Conservation (phyloP, 352 stramenopile species). For the Globisporangium megalacanthum region DNA sequence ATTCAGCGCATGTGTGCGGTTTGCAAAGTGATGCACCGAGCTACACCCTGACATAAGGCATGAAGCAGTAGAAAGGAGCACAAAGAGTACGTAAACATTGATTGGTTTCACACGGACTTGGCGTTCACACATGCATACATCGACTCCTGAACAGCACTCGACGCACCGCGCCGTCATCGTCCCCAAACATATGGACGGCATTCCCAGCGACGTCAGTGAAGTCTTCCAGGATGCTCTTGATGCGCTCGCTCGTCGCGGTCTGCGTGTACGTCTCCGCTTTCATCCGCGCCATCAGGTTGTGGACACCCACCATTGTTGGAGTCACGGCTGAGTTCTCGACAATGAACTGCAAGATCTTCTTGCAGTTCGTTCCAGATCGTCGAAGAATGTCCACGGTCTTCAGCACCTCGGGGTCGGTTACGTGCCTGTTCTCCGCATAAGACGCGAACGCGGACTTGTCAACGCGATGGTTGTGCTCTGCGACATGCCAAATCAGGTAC, state of each 20-base stretch:
- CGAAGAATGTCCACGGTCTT: neutral
- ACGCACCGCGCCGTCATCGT: neutral
- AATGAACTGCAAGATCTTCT: slow-evolving; percentile 7
- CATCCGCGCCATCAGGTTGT: slow-evolving; percentile 7
- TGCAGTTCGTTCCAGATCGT: neutral
- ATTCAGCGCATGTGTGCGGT: slow-evolving; percentile 4
- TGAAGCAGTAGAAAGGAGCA: neutral
- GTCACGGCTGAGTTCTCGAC: neutral
- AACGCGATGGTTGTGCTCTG: neutral
- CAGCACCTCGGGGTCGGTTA: neutral
- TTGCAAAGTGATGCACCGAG: slow-evolving; percentile 3
- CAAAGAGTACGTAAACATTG: no score
- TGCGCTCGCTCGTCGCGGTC: neutral
- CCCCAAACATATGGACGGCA: neutral
- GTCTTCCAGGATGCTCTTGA: neutral
- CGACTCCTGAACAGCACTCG: no score
- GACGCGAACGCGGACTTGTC: neutral
- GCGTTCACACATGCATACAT: neutral
- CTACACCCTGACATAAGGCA: neutral
- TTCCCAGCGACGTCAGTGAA: neutral
- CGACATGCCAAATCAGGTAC: neutral
- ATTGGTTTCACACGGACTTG: no score
- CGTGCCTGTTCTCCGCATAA: neutral
- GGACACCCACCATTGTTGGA: slow-evolving; percentile 7
- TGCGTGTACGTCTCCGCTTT: neutral